Conservation (phyloP, 208 protist species). For the Wallacemonas sp. region DNA sequence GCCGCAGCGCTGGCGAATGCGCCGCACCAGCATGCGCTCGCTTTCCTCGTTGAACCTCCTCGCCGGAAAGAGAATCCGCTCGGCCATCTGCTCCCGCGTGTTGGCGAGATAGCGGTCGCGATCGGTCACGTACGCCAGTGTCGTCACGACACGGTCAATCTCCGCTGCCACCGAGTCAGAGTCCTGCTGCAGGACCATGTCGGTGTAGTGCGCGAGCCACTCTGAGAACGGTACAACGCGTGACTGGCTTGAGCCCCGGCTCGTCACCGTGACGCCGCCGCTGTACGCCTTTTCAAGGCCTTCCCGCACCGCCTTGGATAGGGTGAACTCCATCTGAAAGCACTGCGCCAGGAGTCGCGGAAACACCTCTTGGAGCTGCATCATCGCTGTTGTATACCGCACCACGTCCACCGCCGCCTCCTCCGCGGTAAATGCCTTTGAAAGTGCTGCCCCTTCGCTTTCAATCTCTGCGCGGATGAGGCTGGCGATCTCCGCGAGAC, state of each 20-base stretch:
- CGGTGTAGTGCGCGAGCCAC: slow-evolving; percentile 74
- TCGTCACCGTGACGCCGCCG: slow-evolving; percentile 42
- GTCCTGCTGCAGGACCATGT: slow-evolving; percentile 64
- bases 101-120: slow-evolving; percentile 75
- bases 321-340: slow-evolving; percentile 58
- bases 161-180: slow-evolving; percentile 30
- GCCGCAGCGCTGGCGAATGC: slow-evolving; percentile 66
- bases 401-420: slow-evolving; percentile 54
- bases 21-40: slow-evolving; percentile 70
- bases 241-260: not conserved
- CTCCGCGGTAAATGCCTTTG: slow-evolving; percentile 34
- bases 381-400: slow-evolving; percentile 62
- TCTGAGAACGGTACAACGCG: slow-evolving; percentile 60
- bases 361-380: slow-evolving; percentile 78
- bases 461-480: slow-evolving; percentile 50
- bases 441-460: slow-evolving; percentile 42
- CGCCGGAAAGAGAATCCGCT: slow-evolving; percentile 73
- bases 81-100: slow-evolving; percentile 70
- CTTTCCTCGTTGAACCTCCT: slow-evolving; percentile 53
- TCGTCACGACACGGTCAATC: slow-evolving; percentile 56
- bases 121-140: slow-evolving; percentile 72
- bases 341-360: slow-evolving; percentile 43
- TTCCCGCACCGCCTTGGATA: slow-evolving; percentile 68
- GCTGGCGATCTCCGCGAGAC: slow-evolving; percentile 38
- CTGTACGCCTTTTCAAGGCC: slow-evolving; percentile 70